phyloP scores from a whole-genome alignment of 305 asterid species.

The Petunia hybrid region DNA sequence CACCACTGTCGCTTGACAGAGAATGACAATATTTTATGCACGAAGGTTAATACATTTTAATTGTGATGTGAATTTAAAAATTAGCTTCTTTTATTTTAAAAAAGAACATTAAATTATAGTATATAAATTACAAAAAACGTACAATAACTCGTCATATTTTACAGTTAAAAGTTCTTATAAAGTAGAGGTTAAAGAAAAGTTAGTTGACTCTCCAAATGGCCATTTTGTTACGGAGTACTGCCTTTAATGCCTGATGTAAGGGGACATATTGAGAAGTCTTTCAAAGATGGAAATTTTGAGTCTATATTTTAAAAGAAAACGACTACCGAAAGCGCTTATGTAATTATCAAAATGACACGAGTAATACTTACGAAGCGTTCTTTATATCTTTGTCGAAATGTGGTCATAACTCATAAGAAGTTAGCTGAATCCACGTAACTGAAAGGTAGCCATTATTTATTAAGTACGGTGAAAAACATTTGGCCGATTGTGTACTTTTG shows the following conservation, averaged over 20 bases:
- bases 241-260: background rate
- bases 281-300: background rate
- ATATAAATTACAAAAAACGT: background rate
- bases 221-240: too few relatives aligned
- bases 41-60: background rate
- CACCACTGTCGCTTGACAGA: too few relatives aligned
- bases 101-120: background rate
- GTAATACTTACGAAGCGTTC: background rate
- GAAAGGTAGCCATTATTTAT: background rate
- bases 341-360: background rate
- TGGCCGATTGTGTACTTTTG: conserved; percentile 10
- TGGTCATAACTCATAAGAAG: background rate
- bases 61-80: background rate
- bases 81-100: background rate
- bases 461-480: background rate
- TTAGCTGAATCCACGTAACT: background rate
- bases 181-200: background rate
- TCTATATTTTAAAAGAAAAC: too few relatives aligned
- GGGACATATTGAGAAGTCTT: background rate
- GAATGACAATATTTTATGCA: background rate
- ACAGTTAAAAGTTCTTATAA: background rate
- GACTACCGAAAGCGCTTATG: background rate
- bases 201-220: background rate
- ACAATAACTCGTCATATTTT: background rate
- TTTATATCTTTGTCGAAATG: background rate